phyloP scores from a whole-genome alignment of 2,329 filamentous ascomycete species.

The Coleophoma cylindrospora region DNA sequence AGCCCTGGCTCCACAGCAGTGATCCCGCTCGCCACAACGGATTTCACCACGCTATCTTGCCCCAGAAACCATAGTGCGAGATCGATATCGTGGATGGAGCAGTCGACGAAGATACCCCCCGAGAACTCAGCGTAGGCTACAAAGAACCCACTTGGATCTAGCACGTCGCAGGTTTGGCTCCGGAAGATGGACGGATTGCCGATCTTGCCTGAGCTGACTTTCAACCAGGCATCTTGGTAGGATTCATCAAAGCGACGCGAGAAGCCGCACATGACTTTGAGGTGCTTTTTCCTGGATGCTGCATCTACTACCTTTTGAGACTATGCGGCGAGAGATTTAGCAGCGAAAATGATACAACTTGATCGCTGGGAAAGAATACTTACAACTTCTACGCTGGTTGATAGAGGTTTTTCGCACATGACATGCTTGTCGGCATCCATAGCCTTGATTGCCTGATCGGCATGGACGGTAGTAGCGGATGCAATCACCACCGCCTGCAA shows the following conservation, averaged over 20 bases:
- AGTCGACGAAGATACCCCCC: constrained; percentile 68
- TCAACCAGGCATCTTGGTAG: constrained; percentile 53
- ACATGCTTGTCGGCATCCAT: constrained; percentile 51
- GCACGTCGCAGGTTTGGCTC: constrained; percentile 63
- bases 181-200: constrained; percentile 56
- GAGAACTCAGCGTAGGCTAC: constrained; percentile 60
- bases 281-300: constrained; percentile 46
- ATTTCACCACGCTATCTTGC: constrained; percentile 46
- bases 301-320: constrained; percentile 56
- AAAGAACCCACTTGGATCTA: constrained; percentile 62
- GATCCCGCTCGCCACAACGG: constrained; percentile 49
- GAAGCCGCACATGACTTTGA: constrained; percentile 65
- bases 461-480: constrained; percentile 47
- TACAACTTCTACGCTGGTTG: constrained; percentile 54
- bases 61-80: constrained; percentile 61
- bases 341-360: no score
- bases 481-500: constrained; percentile 37
- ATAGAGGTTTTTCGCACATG: constrained; percentile 55
- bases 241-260: constrained; percentile 62
- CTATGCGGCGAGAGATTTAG: constrained; percentile 26
- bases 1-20: constrained; percentile 55
- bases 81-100: constrained; percentile 67
- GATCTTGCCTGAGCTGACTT: constrained; percentile 48
- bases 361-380: constrained; percentile 16
- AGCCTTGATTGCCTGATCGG: constrained; percentile 50